These are phyloP conservation scores for Fraxinus albicans DNA, from an alignment of 305 asterid species.

Conservation along the genomic window DNA sequence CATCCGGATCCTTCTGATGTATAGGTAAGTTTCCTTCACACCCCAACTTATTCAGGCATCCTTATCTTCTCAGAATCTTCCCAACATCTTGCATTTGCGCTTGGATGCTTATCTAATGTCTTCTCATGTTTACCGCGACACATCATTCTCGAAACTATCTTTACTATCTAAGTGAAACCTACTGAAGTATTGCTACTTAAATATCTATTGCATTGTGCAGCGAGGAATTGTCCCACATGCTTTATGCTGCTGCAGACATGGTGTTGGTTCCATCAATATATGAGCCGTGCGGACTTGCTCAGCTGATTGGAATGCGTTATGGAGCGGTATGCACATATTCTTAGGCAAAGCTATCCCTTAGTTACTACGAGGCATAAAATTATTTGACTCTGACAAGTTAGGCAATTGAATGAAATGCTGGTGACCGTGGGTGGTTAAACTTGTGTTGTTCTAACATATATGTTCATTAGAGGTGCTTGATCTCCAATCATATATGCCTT, in stretches of 20 bases:
- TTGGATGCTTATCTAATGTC: not conserved
- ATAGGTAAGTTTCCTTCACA: conserved; percentile 47
- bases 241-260: conserved; percentile 89
- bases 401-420: not conserved
- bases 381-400: not conserved
- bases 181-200: not conserved
- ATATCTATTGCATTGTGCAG: conserved; percentile 41
- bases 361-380: not conserved
- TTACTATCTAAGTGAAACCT: not conserved
- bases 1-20: conserved; percentile 74
- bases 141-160: not conserved
- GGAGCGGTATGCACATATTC: conserved; percentile 64
- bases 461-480: not conserved
- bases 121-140: not conserved
- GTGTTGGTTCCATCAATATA: conserved; percentile 90
- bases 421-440: not conserved
- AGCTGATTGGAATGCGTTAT: conserved; percentile 92
- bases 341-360: not conserved
- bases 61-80: not conserved
- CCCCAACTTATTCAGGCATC: conserved; percentile 8
- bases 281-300: conserved; percentile 93
- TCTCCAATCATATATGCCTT: not conserved
- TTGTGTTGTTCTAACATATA: not conserved
- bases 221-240: conserved; percentile 92
- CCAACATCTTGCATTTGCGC: not conserved